Evolutionary conservation across 2,329 filamentous ascomycete genomes (phyloP).

Genomic region (Monilinia fructigena): DNA sequence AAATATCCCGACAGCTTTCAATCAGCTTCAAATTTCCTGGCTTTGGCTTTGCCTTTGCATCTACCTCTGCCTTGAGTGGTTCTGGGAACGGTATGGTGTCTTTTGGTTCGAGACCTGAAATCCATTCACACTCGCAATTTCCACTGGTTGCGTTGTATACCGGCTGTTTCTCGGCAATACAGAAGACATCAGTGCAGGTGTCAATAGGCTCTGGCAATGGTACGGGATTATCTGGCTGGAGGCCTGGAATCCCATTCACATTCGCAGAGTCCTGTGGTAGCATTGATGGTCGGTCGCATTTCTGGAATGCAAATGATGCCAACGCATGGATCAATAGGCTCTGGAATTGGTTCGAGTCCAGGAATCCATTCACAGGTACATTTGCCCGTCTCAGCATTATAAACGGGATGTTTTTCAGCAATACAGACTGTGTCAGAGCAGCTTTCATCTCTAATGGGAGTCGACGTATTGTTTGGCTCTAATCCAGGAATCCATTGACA

Average conservation of each 20-base stretch:
- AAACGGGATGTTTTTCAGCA: slow-evolving; percentile 25
- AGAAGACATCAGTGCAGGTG: not conserved
- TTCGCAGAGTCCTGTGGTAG: slow-evolving; percentile 21
- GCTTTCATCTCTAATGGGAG: slow-evolving; percentile 3
- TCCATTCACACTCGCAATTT: slow-evolving; percentile 24
- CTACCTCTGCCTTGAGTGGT: no score
- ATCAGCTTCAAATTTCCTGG: not conserved
- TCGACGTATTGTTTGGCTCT: slow-evolving; percentile 16
- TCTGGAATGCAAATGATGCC: slow-evolving; percentile 26
- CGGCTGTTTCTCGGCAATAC: slow-evolving; percentile 24
- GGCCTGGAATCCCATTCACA: slow-evolving; percentile 25
- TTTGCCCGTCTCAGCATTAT: slow-evolving; percentile 2
- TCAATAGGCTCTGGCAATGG: not conserved
- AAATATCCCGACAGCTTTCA: not conserved
- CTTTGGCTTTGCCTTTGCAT: no score
- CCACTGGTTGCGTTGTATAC: slow-evolving; percentile 21
- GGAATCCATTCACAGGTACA: slow-evolving; percentile 31
- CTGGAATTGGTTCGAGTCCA: slow-evolving; percentile 22
- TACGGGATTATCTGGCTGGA: not conserved
- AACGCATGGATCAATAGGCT: slow-evolving; percentile 13
- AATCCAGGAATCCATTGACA: slow-evolving; percentile 27
- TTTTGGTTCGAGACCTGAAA: slow-evolving; percentile 18
- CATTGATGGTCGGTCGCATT: slow-evolving; percentile 19
- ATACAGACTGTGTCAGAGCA: slow-evolving; percentile 29
- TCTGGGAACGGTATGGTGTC: not conserved